These are phyloP conservation scores for Mangifera indica DNA, from an alignment of 345 rosid species.

Conservation along the genomic window DNA sequence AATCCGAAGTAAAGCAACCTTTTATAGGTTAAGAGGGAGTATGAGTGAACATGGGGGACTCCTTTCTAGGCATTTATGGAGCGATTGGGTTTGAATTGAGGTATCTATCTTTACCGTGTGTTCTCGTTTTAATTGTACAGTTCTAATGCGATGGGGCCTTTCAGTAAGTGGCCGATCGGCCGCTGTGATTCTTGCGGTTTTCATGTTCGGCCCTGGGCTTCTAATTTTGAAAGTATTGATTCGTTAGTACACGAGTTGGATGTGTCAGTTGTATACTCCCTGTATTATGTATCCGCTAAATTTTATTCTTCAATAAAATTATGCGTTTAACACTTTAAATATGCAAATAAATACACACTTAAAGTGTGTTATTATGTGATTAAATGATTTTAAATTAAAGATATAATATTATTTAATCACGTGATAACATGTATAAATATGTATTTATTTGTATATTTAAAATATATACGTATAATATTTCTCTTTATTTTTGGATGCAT, in stretches of 20 bases:
- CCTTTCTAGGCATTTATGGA: slow-evolving; percentile 41
- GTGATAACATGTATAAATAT: too few relatives aligned
- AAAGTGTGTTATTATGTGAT: too few relatives aligned
- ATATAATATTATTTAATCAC: too few relatives aligned
- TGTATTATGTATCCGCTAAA: slow-evolving; percentile 27
- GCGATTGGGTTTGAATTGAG: slow-evolving; percentile 28
- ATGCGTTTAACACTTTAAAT: too few relatives aligned
- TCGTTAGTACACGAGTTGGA: slow-evolving; percentile 37
- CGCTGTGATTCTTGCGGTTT: slow-evolving; percentile 1
- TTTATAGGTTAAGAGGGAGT: slow-evolving; percentile 78
- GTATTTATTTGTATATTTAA: too few relatives aligned
- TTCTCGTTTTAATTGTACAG: slow-evolving; percentile 30
- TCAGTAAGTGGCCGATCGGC: slow-evolving; percentile 18
- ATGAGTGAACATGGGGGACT: slow-evolving; percentile 95
- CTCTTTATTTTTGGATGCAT: too few relatives aligned
- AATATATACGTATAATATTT: too few relatives aligned
- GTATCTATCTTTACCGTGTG: neutral
- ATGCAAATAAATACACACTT: too few relatives aligned
- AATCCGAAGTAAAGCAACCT: slow-evolving; percentile 58
- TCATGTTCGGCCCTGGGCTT: slow-evolving; percentile 23
- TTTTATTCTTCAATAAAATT: too few relatives aligned
- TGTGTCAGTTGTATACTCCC: slow-evolving; percentile 28
- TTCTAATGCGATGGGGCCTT: slow-evolving; percentile 19
- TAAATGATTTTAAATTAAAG: too few relatives aligned
- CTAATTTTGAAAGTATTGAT: slow-evolving; percentile 31